phyloP scores from a whole-genome alignment of 495 filamentous ascomycete genomes.

The Oleoguttula mirabilis region DNA sequence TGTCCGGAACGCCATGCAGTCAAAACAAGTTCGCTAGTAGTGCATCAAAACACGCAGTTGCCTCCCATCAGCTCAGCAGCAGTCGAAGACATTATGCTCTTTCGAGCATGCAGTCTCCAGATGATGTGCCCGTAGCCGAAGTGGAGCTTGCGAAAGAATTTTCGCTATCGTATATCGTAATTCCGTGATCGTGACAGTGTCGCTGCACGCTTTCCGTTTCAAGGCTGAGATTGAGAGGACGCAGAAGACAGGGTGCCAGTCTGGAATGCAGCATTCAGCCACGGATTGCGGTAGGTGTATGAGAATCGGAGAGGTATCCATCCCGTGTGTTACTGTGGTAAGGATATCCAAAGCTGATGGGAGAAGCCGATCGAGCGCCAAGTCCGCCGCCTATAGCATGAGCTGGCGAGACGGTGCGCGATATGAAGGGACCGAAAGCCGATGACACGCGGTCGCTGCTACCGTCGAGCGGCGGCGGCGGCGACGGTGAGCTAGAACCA shows the following conservation, averaged over 20 bases:
- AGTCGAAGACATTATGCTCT: too few relatives aligned
- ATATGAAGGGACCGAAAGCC: slow-evolving; percentile 20
- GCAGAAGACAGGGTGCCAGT: neutral
- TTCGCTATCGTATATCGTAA: slow-evolving; percentile 4
- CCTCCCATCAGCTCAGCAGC: neutral
- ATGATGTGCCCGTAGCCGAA: neutral
- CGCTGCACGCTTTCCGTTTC: slow-evolving; percentile 4
- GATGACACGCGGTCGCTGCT: slow-evolving; percentile 17
- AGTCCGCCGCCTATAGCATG: slow-evolving; percentile 23
- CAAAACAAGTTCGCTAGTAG: neutral
- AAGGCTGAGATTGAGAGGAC: neutral
- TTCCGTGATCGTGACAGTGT: slow-evolving; percentile 7
- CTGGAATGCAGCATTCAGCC: slow-evolving; percentile 6
- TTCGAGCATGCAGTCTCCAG: neutral
- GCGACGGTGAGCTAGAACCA: slow-evolving; percentile 19
- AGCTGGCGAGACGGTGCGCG: slow-evolving; percentile 28
- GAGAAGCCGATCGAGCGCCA: slow-evolving; percentile 21
- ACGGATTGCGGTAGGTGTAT: slow-evolving; percentile 17
- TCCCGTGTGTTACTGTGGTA: slow-evolving; percentile 18
- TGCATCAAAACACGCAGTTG: too few relatives aligned
- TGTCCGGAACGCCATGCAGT: slow-evolving; percentile 13
- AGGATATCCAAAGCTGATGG: slow-evolving; percentile 25
- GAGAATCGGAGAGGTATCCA: slow-evolving; percentile 13
- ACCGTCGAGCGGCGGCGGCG: slow-evolving; percentile 20
- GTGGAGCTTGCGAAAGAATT: neutral